Percentiles rank a stretch among this genome's conserved stretches.
Conservation (phyloP, 176 grass and related monocot genomes). For the Calamus simplicifolius region DNA sequence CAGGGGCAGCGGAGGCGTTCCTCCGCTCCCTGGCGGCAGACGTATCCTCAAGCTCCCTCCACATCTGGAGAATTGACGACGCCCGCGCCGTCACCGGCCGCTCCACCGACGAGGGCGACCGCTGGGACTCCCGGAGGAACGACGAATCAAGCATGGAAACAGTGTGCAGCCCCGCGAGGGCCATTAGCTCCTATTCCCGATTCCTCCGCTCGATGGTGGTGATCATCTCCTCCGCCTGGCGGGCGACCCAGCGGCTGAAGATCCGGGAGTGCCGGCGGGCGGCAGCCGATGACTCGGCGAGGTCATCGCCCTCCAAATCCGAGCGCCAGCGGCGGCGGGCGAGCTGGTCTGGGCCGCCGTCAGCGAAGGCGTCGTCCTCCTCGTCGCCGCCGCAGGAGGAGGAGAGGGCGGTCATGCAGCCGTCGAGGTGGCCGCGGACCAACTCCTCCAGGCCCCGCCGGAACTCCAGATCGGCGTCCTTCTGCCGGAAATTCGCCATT, state of each 20-base stretch:
- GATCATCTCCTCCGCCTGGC: conserved; percentile 30
- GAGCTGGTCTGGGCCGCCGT: neutral
- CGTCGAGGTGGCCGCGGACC: conserved; percentile 16
- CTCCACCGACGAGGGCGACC: conserved; percentile 31
- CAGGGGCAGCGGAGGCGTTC: neutral
- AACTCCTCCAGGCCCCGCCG: conserved; percentile 24
- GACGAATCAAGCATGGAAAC: conserved; percentile 37
- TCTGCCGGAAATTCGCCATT: neutral
- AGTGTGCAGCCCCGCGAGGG: conserved; percentile 31
- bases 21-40: conserved; percentile 7
- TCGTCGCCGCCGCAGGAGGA: conserved; percentile 5
- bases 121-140: conserved; percentile 26
- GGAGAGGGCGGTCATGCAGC: conserved; percentile 12
- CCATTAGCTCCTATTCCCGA: conserved; percentile 33
- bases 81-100: conserved; percentile 19
- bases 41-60: conserved; percentile 18
- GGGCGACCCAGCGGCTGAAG: conserved; percentile 21
- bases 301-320: neutral
- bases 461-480: conserved; percentile 20
- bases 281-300: conserved; percentile 4
- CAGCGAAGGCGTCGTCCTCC: neutral
- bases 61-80: conserved; percentile 34
- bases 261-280: conserved; percentile 14
- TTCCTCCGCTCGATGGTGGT: conserved; percentile 28
- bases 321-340: neutral